Conservation (phyloP, 352 stramenopile genomes). For the Globisporangium nunn region DNA sequence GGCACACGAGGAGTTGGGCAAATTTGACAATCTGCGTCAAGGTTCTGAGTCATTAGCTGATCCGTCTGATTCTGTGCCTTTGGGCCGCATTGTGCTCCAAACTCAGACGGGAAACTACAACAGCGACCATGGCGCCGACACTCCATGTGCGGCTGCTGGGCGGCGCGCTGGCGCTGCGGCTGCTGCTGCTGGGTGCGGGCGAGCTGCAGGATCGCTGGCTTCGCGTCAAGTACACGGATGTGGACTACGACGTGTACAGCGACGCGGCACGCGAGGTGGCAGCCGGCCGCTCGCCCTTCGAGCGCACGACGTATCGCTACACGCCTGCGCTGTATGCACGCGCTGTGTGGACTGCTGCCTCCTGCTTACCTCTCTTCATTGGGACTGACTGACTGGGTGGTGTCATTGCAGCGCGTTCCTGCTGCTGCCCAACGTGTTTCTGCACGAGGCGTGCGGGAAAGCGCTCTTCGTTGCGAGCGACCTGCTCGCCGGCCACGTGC, state of each 20-base stretch:
- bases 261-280: constrained; percentile 92
- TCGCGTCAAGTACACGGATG: constrained; percentile 95
- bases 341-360: not conserved
- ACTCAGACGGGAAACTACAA: too few species aligned
- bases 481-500: constrained; percentile 85
- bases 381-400: not conserved
- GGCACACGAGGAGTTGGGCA: too few species aligned
- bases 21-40: too few species aligned
- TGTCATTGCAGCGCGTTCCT: constrained; percentile 48
- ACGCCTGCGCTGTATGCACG: constrained; percentile 90
- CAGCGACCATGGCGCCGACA: constrained; percentile 17
- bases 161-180: constrained; percentile 43
- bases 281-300: constrained; percentile 88
- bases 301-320: constrained; percentile 98
- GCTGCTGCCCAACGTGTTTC: constrained; percentile 67
- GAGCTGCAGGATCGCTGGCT: constrained; percentile 71
- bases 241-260: constrained; percentile 99
- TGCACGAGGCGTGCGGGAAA: constrained; percentile 88
- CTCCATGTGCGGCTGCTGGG: constrained; percentile 30
- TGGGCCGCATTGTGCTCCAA: too few species aligned
- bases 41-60: too few species aligned
- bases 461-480: constrained; percentile 95
- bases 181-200: constrained; percentile 67
- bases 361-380: not conserved
- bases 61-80: too few species aligned